Base-by-base conservation (phyloP, 106 monocot species). In the Phalaenopsis aphrodite region DNA sequence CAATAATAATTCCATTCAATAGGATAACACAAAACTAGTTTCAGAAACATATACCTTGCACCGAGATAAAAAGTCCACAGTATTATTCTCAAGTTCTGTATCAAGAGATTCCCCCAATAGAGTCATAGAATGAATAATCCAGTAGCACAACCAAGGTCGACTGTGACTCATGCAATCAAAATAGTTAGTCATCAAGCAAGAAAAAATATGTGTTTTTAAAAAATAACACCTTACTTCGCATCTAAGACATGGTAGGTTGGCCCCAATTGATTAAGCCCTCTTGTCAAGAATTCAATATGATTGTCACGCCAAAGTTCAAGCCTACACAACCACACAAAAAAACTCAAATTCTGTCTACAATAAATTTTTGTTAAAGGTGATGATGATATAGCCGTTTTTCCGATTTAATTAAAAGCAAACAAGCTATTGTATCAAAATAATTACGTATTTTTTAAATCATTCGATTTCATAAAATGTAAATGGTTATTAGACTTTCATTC, bases 101-200 rank as follows among this genome's bases (percentile, higher is more conserved):
- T 93, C 95, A 55, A 93, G 10, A 12, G 46, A 15, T 75, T 95
- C 95, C 42, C 89, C 93, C 72, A 99, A 79, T 55, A 99, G 75
- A 42, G 89, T 76, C 79, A 93, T 69, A 37, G 99, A 90, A 82
- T 99, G 99, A 78, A 99, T 65, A 77, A 99, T 91, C 99, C 99
- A 99, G 67, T 99, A 99, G 73, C 99, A 99, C n/a, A 99, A 37
- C 99, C 99, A 99, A 76, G 99, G 94, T 18, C 99, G 99, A 77
- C 98, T 98, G 73, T 46, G 85, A 14, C 4, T 4, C 15, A 78
- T 5, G 11, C 78, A 75, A 64, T 16, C n/a, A 48, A 77, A 37
- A 81, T 17, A 46, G 8, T 47, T 11, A 55, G 64, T 39, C n/a
- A 16, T 48, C 24, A 41, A 65, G 64, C 14, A 41, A 66, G 55